Evolutionary conservation across 352 stramenopile species (phyloP), one percentile per base, ranked within the genome.

Genomic region (Pythium diclinum): DNA sequence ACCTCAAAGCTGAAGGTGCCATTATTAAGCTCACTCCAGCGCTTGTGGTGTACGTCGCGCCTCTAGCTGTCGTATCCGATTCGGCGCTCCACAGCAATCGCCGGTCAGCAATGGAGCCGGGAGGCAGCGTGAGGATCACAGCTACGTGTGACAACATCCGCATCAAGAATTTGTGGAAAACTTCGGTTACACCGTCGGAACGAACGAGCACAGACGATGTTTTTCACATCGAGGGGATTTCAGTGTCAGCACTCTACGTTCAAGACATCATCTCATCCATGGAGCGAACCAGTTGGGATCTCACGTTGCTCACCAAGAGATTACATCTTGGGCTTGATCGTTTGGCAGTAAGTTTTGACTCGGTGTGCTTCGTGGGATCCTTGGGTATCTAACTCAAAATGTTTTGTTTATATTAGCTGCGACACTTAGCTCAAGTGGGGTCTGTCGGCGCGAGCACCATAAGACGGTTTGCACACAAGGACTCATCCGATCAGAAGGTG

Each of bases 151-250:
- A 21, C 16, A 21, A 55, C 14, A 11, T 63, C 0, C 21, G 17
- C 2, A 13, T 69, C 9, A 44, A 56, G 9, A 63, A 69, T 40
- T 34, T 56, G 13, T 69, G 62, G 62, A 63, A 42, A 21, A 16
- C 14, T 9, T 34, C 33, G 11, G 30, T 13, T 16, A 10, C 11
- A 10, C 4, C 51, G 36, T 1, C 10, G 36, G 36, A 33, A 6
- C 2, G 4, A 36, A 34, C 4, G 17, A 23, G 17, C 28, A 11
- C 16, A 32, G 42, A 25, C 1, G 36, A 48, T n/a, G 47, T 60
- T 8, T 21, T 21, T 4, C 14, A 59, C 3, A 11, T 63, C 10
- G 44, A 40, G 28, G 46, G 38, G 7, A 25, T 69, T 6, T 55
- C 55, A 13, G 44, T 16, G n/a, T 69, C 62, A 2, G 47, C 49